Evolutionary conservation across 306 rosid genomes (phyloP).

Genomic region (Acacia confusa): DNA sequence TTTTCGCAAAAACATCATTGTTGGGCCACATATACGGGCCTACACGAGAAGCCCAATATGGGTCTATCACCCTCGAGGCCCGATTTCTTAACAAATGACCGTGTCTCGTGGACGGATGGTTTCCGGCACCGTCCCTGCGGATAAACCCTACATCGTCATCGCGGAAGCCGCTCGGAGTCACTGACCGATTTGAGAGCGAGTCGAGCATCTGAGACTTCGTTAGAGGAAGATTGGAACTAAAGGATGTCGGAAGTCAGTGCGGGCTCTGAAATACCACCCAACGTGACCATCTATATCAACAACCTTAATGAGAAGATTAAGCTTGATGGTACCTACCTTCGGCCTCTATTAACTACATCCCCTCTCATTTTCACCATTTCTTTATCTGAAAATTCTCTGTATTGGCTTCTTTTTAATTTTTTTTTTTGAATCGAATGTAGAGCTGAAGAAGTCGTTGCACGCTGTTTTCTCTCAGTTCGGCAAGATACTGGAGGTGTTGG

Average conservation of each 20-base stretch:
- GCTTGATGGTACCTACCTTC: slow-evolving; percentile 61
- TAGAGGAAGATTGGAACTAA: neutral
- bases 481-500: slow-evolving; percentile 86
- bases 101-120: neutral
- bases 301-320: slow-evolving; percentile 94
- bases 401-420: neutral
- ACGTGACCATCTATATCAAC: slow-evolving; percentile 90
- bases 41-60: neutral
- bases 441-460: slow-evolving; percentile 82
- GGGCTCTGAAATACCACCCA: slow-evolving; percentile 52
- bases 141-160: neutral
- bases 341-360: neutral
- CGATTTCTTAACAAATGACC: slow-evolving; percentile 2
- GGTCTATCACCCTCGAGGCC: neutral
- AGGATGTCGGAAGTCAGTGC: slow-evolving; percentile 69
- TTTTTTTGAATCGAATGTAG: slow-evolving; percentile 38
- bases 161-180: neutral
- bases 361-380: neutral
- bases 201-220: neutral
- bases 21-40: no score
- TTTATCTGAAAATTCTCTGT: neutral
- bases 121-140: slow-evolving; percentile 27
- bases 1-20: no score
- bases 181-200: neutral
- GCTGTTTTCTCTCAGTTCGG: slow-evolving; percentile 98